Conservation (phyloP, 768 basidiomycete genomes). For the Tulasnella sp. region DNA sequence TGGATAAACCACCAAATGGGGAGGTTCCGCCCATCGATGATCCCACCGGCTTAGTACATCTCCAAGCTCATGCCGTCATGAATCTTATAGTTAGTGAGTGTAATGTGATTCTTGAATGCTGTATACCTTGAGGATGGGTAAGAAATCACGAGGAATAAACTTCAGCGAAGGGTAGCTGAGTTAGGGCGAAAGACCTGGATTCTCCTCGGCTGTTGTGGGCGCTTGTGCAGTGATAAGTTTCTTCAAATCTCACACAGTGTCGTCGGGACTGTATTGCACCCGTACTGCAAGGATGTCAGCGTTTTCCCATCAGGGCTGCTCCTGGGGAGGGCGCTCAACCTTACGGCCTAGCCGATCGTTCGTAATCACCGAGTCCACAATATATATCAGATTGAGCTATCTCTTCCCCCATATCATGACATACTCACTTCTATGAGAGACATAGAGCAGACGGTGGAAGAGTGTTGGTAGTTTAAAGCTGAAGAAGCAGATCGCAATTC, state of each 20-base stretch:
- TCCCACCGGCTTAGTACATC: constrained; percentile 54
- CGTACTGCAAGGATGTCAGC: constrained; percentile 49
- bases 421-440: constrained; percentile 46
- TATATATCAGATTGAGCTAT: too few relatives aligned
- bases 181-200: constrained; percentile 41
- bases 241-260: constrained; percentile 96
- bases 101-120: constrained; percentile 94
- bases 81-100: constrained; percentile 86
- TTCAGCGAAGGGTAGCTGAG: not conserved
- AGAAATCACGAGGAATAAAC: not conserved
- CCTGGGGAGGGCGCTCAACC: constrained; percentile 44
- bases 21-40: not conserved
- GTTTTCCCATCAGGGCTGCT: not conserved
- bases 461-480: not conserved
- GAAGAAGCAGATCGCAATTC: not conserved
- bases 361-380: too few relatives aligned
- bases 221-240: constrained; percentile 94
- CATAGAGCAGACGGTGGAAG: constrained; percentile 32
- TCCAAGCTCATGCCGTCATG: constrained; percentile 89
- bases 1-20: not conserved
- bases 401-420: too few relatives aligned
- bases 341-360: too few relatives aligned
- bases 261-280: constrained; percentile 90
- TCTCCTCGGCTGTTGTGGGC: constrained; percentile 78
- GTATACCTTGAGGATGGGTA: not conserved